phyloP scores from a whole-genome alignment of 768 basidiomycete genomes.

The Trametes cubensis region DNA sequence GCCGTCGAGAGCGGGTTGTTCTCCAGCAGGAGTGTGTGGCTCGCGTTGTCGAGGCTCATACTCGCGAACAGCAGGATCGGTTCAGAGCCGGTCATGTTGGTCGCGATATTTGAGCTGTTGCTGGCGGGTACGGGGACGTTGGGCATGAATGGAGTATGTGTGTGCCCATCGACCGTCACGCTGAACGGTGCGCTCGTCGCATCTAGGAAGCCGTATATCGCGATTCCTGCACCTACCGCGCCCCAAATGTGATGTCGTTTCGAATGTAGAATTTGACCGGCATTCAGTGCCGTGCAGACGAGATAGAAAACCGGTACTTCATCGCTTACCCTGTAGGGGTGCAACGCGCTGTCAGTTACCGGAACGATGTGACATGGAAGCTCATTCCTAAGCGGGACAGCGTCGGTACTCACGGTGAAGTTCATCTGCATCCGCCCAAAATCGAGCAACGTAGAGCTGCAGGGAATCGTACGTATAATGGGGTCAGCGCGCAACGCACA shows the following conservation, averaged over 20 bases:
- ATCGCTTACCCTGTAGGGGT: background rate
- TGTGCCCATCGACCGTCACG: slow-evolving; percentile 18
- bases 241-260: too few species aligned
- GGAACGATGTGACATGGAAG: too few species aligned
- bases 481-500: background rate
- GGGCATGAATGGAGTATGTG: background rate
- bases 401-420: slow-evolving; percentile 20
- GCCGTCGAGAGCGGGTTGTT: slow-evolving; percentile 16
- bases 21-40: slow-evolving; percentile 11
- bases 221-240: slow-evolving; percentile 11
- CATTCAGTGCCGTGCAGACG: too few species aligned
- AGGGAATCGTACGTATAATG: background rate
- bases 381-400: too few species aligned
- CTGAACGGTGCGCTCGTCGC: slow-evolving; percentile 12
- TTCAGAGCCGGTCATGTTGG: background rate
- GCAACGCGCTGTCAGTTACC: too few species aligned
- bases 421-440: slow-evolving; percentile 10
- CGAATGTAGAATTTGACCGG: too few species aligned
- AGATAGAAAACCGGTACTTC: too few species aligned
- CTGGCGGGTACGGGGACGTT: slow-evolving; percentile 6
- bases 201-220: slow-evolving; percentile 17
- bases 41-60: slow-evolving; percentile 1
- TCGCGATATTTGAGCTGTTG: too few species aligned
- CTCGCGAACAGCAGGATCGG: slow-evolving; percentile 11
- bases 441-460: slow-evolving; percentile 6